These are phyloP conservation scores for Kodamaea restingae DNA, from an alignment of 805 yeast species.

Conservation along the genomic window DNA sequence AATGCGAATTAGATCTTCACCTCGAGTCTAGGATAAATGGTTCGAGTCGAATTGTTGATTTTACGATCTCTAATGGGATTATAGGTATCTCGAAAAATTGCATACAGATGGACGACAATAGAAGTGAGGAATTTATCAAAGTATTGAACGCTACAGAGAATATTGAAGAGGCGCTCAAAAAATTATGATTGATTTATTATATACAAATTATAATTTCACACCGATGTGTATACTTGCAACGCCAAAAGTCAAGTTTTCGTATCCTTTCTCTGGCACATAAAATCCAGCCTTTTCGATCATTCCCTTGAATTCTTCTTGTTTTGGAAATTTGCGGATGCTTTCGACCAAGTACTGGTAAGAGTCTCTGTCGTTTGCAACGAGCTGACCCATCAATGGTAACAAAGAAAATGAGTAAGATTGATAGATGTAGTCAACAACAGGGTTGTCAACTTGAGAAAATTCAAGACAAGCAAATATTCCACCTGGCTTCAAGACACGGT, in stretches of 20 bases:
- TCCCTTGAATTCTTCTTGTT: slow-evolving; percentile 81
- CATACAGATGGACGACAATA: slow-evolving; percentile 19
- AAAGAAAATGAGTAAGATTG: slow-evolving; percentile 84
- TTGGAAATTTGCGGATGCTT: slow-evolving; percentile 86
- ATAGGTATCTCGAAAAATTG: slow-evolving; percentile 10
- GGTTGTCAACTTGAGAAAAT: slow-evolving; percentile 86
- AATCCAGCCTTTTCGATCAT: slow-evolving; percentile 97
- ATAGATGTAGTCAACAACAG: slow-evolving; percentile 68
- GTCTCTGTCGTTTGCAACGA: slow-evolving; percentile 91
- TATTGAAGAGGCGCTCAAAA: slow-evolving; percentile 19
- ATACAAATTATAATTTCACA: slow-evolving; percentile 58
- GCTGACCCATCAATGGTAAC: slow-evolving; percentile 92
- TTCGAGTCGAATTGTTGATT: slow-evolving; percentile 14
- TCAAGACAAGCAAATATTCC: slow-evolving; percentile 97
- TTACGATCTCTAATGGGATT: slow-evolving; percentile 33
- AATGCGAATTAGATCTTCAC: slow-evolving; percentile 20
- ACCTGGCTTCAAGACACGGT: slow-evolving; percentile 93
- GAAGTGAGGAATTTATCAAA: slow-evolving; percentile 17
- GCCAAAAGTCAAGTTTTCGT: slow-evolving; percentile 91
- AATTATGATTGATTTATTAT: slow-evolving; percentile 5
- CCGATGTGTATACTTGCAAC: slow-evolving; percentile 96
- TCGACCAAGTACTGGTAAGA: slow-evolving; percentile 96
- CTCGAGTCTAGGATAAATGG: slow-evolving; percentile 16
- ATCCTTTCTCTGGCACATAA: slow-evolving; percentile 79
- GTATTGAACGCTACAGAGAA: slow-evolving; percentile 33